Conservation (phyloP, 768 basidiomycete species). For the Rhizopogon roseolus region DNA sequence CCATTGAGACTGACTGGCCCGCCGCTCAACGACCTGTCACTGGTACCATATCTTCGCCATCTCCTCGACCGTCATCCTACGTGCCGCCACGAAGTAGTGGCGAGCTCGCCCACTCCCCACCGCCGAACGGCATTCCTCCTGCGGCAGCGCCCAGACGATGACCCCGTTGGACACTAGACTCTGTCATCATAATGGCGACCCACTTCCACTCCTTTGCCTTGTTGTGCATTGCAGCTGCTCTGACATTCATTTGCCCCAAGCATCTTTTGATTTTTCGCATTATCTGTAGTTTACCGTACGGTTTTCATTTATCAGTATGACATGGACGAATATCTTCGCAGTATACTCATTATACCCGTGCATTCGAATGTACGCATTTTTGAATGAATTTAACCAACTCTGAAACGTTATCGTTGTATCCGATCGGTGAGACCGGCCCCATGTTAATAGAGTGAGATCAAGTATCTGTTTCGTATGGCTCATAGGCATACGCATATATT, state of each 20-base stretch:
- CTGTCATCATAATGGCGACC: constrained; percentile 1
- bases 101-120: constrained; percentile 35
- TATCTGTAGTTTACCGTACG: constrained; percentile 60
- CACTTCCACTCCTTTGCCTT: constrained; percentile 14
- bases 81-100: constrained; percentile 39
- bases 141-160: constrained; percentile 42
- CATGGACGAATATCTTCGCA: constrained; percentile 59
- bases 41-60: constrained; percentile 26
- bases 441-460: background rate
- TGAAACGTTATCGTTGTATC: constrained; percentile 4
- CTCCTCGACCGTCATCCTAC: constrained; percentile 50
- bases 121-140: constrained; percentile 41
- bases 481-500: constrained; percentile 26
- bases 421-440: background rate
- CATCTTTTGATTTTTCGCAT: constrained; percentile 37
- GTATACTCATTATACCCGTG: constrained; percentile 56
- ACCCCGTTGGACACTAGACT: constrained; percentile 12
- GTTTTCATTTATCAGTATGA: constrained; percentile 42
- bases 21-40: constrained; percentile 34
- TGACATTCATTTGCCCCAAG: constrained; percentile 21
- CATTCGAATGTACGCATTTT: constrained; percentile 35
- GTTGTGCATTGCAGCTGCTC: constrained; percentile 21
- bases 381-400: constrained; percentile 20
- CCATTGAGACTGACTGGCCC: constrained; percentile 42
- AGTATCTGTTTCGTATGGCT: constrained; percentile 22